Conservation (phyloP, 805 yeast species). For the Cyberlindnera mycetangii region DNA sequence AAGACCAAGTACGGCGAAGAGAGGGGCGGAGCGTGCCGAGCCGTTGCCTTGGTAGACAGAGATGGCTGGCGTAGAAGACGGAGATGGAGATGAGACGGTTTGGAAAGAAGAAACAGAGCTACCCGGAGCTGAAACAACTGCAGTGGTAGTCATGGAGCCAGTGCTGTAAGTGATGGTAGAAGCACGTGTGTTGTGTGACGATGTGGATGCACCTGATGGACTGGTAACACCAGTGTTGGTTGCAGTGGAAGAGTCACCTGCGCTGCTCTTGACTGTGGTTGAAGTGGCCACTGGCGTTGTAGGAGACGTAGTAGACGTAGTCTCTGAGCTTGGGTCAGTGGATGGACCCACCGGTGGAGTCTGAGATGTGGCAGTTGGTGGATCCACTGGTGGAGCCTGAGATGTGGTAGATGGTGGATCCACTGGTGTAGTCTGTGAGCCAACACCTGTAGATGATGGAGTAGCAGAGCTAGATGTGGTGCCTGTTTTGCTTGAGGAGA, state of each 20-base stretch:
- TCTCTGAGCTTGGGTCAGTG: background rate
- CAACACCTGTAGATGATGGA: background rate
- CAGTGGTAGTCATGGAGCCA: background rate
- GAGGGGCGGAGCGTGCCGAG: background rate
- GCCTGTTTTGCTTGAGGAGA: too few relatives aligned
- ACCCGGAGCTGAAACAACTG: background rate
- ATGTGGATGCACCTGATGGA: background rate
- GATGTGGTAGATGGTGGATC: too few relatives aligned
- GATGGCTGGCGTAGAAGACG: background rate
- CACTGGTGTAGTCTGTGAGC: background rate
- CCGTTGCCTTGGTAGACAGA: background rate
- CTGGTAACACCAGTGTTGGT: background rate
- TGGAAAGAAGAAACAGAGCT: background rate
- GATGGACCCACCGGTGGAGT: background rate
- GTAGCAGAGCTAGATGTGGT: too few relatives aligned
- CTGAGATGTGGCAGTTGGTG: background rate
- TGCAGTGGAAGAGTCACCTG: too few relatives aligned
- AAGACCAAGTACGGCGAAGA: background rate
- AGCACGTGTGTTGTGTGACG: background rate
- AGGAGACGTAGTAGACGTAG: background rate
- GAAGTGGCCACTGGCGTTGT: too few relatives aligned
- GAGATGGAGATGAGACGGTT: background rate
- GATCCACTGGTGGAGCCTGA: background rate
- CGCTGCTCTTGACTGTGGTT: too few relatives aligned
- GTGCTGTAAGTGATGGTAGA: background rate